Conservation (phyloP, 2,329 filamentous ascomycete species). For the Geosmithia putterillii region DNA sequence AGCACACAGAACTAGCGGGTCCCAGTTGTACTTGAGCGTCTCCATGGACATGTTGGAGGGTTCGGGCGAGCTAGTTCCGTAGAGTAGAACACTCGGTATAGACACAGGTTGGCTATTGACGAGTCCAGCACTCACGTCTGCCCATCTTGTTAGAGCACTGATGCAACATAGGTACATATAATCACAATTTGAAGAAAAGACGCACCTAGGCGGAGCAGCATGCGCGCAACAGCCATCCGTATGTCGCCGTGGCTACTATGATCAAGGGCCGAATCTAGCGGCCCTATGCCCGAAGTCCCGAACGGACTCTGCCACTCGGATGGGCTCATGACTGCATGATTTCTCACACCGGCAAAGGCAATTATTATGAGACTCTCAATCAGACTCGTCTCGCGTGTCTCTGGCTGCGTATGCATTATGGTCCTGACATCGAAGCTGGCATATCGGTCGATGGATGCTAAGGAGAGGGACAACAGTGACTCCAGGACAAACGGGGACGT, state of each 20-base stretch:
- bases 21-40: conserved; percentile 9
- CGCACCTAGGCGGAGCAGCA: conserved; percentile 15
- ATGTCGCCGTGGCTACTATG: not conserved
- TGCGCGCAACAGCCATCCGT: conserved; percentile 8
- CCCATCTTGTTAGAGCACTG: not conserved
- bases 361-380: not conserved
- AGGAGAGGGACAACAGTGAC: conserved; percentile 11
- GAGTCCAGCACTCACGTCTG: conserved; percentile 15
- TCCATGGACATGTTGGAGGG: conserved; percentile 1
- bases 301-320: not conserved
- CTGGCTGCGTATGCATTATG: not conserved
- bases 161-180: not conserved
- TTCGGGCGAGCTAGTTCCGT: not conserved
- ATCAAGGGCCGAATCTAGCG: not conserved
- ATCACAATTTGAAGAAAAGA: not conserved
- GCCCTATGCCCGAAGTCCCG: not conserved
- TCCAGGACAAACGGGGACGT: conserved; percentile 11
- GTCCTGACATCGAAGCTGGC: conserved; percentile 4
- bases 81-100: conserved; percentile 11
- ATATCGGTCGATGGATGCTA: conserved; percentile 7
- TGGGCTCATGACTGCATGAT: not conserved
- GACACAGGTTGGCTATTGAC: conserved; percentile 12
- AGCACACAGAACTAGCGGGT: conserved; percentile 18
- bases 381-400: not conserved
- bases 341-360: not conserved